Evolutionary conservation across 140 eudicot genomes (phyloP), one percentile per base, ranked within the genome.

Genomic region (Flaveria floridana): DNA sequence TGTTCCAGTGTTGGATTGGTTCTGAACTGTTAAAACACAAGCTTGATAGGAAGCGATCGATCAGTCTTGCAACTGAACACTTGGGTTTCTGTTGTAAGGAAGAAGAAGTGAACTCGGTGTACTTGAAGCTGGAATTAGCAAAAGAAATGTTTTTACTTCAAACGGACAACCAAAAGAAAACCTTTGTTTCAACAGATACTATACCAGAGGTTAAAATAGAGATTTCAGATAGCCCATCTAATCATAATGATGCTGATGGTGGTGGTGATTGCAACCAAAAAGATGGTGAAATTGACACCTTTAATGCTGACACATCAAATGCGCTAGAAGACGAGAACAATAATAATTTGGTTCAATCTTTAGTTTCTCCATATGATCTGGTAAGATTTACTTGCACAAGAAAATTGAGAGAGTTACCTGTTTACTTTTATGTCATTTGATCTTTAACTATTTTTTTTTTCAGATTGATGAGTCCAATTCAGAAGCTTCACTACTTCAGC

Each of bases 1-100:
- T 84, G 51, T 78, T 71, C 53, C 89, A 93, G 98, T 93, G 96
- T 79, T 93, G 98, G 98, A 76, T 75, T 68, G 91, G 93, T 25
- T 89, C 87, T 71, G 86, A 80, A 57, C 73, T 85, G 81, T 64
- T 83, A 34, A 84, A 86, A 37, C 75, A 78, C 18, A 90, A 93
- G 73, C 73, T 93, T 62, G 96, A 93, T 77, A 85, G 85, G 81
- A 77, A 64, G 57, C 86, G 79, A 30, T 84, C 90, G 1, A 83
- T 93, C 53, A 39, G 26, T 51, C 76, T 88, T 59, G 98, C 88
- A 12, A 90, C 84, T 41, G 51, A 88, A 56, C 80, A 69, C 63
- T 70, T 93, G 82, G 56, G 75, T 26, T 90, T 85, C 68, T 51
- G 66, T 57, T 93, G 98, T 83, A 77, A 72, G 3, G 96, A 87